Base-by-base conservation (phyloP, 2,329 filamentous ascomycete species). In the Pseudogymnoascus sp. region DNA sequence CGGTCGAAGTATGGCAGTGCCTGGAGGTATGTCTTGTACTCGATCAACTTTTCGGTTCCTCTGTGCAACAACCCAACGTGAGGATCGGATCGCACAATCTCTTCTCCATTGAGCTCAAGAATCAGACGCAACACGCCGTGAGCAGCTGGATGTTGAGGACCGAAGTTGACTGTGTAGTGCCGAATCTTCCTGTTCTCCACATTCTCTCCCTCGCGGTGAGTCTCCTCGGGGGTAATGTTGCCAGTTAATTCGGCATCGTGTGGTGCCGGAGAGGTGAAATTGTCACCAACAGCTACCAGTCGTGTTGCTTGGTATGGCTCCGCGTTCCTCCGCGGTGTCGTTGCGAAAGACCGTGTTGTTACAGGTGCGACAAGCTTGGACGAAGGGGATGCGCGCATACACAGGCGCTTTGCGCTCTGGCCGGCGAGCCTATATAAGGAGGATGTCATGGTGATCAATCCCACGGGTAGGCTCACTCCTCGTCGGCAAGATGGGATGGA, bases 141-240 rank as follows among this genome's bases (percentile, higher is more conserved):
- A 71, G 94, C 95, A 67, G 94, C 94, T 39, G 94, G 94, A 82
- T 99, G 94, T 82, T 99, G 94, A 67, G 94, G 94, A 62, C 94
- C 94, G 72, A 99, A 99, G 82, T 99, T 99, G 81, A 99, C 93
- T 5, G 94, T 99, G 80, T 99, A 99, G 79, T 99, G 94, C 69
- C 94, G 87, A 75, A 99, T 89, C 83, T 97, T 97, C 76, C 93
- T 88, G 77, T 79, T 77, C 69, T 82, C 77, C 67, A 77, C 73
- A 65, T 76, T 74, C 62, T 76, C 73, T 55, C 76, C 71, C 60
- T 73, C 69, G 67, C 80, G 78, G 61, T 76, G 69, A 69, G 75
- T 72, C 67, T 76, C 67, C 42, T 80, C 69, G 69, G 69, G 67
- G 12, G 65, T 66, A 18, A 66, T 40, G 58, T 71, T 69, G 42